These are phyloP conservation scores for Nakazawaea ishiwadae DNA, from an alignment of 805 yeast species.

Conservation along the genomic window DNA sequence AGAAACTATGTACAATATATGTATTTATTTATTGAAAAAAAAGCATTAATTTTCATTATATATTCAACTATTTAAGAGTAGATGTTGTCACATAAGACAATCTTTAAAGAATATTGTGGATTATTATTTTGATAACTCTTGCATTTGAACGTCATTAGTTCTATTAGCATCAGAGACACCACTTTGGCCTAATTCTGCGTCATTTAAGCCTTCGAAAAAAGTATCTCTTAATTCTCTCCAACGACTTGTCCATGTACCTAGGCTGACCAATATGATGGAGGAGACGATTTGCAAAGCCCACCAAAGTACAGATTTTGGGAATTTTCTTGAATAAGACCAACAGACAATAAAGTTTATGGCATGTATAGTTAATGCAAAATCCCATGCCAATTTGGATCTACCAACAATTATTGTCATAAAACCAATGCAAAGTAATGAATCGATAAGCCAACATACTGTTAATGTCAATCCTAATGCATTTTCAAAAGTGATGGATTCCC, in stretches of 20 bases:
- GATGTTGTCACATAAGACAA: too few species aligned
- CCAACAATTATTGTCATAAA: slow-evolving; percentile 88
- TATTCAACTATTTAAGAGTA: too few species aligned
- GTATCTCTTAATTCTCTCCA: slow-evolving; percentile 90
- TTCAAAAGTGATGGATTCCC: slow-evolving; percentile 68
- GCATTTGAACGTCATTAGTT: not conserved
- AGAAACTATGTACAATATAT: too few species aligned
- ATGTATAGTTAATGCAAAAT: slow-evolving; percentile 92
- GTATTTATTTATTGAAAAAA: not conserved
- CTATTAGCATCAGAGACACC: not conserved
- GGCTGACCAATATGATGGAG: slow-evolving; percentile 60
- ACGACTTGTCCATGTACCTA: slow-evolving; percentile 87
- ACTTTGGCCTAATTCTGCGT: slow-evolving; percentile 42
- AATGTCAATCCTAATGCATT: slow-evolving; percentile 79
- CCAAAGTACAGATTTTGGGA: slow-evolving; percentile 78
- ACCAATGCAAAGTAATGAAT: slow-evolving; percentile 75
- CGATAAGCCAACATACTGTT: slow-evolving; percentile 74
- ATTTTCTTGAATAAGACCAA: slow-evolving; percentile 55
- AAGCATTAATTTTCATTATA: too few species aligned
- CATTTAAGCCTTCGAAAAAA: slow-evolving; percentile 80
- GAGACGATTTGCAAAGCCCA: slow-evolving; percentile 75
- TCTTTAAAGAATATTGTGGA: too few species aligned
- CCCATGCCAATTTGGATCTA: slow-evolving; percentile 91
- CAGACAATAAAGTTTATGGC: slow-evolving; percentile 69
- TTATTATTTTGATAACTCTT: not conserved